phyloP scores from a whole-genome alignment of 768 basidiomycete species.

The Calvatia gigantea region DNA sequence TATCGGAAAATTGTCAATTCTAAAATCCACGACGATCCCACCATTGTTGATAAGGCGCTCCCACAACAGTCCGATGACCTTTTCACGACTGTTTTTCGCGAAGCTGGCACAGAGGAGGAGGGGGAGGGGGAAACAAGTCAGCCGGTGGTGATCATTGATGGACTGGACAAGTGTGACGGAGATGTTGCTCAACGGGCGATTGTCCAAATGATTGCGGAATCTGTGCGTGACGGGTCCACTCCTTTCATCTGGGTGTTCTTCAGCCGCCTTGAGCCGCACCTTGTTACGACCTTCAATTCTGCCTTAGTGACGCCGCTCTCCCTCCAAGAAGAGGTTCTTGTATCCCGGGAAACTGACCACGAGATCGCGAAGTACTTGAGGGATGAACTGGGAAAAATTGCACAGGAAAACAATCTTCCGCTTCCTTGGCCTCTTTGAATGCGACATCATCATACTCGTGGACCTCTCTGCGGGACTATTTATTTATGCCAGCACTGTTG shows the following conservation, averaged over 20 bases:
- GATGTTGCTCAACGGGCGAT: conserved; percentile 14
- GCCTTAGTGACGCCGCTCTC: background rate
- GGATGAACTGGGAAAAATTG: conserved; percentile 12
- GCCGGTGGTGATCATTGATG: conserved; percentile 17
- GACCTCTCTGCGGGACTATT: conserved; percentile 24
- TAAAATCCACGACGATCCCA: conserved; percentile 6
- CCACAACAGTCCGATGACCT: conserved; percentile 12
- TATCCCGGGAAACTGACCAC: conserved; percentile 7
- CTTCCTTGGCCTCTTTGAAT: background rate
- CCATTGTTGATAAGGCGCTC: conserved; percentile 10
- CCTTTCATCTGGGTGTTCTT: conserved; percentile 22
- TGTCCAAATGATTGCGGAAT: conserved; percentile 10
- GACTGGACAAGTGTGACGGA: conserved; percentile 23
- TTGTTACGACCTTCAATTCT: conserved; percentile 8
- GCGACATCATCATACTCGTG: conserved; percentile 18
- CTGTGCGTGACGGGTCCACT: background rate
- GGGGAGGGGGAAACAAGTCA: conserved; percentile 15
- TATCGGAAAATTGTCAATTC: conserved; percentile 4
- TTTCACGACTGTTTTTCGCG: conserved; percentile 12
- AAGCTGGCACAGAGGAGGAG: background rate
- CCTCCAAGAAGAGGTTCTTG: background rate
- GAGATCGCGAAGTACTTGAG: conserved; percentile 18
- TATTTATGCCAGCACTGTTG: conserved; percentile 21
- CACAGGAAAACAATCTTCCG: background rate
- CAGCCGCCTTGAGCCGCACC: conserved; percentile 24